Conservation (phyloP, 192 early-diverging fungal genomes). For the Coemansia asiatica region DNA sequence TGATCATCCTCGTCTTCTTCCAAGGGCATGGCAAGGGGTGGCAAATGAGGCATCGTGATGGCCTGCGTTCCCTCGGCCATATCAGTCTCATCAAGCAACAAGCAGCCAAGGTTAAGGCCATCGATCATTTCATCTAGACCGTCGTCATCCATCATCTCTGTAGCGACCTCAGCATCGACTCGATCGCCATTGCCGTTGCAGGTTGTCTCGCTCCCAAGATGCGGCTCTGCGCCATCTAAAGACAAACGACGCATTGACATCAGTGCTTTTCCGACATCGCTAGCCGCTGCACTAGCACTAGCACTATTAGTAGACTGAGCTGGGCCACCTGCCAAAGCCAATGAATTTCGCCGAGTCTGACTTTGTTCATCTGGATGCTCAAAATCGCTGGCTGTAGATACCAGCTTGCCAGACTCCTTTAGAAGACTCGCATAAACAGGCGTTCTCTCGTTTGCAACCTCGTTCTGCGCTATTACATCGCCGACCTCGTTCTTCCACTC, state of each 20-base stretch:
- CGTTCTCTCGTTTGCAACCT: background rate
- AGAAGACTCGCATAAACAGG: background rate
- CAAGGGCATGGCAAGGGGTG: constrained; percentile 23
- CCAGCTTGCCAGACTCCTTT: background rate
- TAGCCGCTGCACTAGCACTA: background rate
- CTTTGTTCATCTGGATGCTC: background rate
- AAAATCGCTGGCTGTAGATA: background rate
- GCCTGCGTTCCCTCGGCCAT: constrained; percentile 23
- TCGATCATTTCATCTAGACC: constrained; percentile 24
- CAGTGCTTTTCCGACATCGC: background rate
- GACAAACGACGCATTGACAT: background rate
- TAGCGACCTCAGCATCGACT: background rate
- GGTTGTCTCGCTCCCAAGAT: background rate
- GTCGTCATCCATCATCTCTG: constrained; percentile 10
- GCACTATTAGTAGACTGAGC: too few species aligned
- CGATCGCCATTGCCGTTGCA: background rate
- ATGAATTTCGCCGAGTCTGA: constrained; percentile 8
- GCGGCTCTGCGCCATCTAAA: background rate
- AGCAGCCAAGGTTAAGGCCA: constrained; percentile 23
- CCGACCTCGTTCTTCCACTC: constrained; percentile 42
- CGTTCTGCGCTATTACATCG: background rate
- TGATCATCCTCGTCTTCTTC: constrained; percentile 14
- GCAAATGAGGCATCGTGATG: constrained; percentile 35
- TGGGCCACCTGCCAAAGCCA: background rate
- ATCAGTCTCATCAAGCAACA: constrained; percentile 25